phyloP scores from a whole-genome alignment of 768 basidiomycete genomes.

The Boletales sp. region DNA sequence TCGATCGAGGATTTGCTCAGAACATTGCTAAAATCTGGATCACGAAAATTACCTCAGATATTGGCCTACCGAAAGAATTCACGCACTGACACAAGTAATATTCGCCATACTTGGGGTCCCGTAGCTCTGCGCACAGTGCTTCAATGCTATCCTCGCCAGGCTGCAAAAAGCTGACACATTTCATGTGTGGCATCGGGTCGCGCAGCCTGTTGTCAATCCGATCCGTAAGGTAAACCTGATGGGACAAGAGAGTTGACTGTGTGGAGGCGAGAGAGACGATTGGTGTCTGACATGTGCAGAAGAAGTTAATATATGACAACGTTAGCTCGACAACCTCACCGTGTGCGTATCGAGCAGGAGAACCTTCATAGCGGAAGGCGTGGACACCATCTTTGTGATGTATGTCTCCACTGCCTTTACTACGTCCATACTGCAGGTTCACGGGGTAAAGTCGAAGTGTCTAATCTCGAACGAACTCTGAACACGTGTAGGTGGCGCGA shows the following conservation, averaged over 20 bases:
- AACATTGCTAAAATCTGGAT: slow-evolving; percentile 90
- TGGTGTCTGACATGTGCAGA: slow-evolving; percentile 62
- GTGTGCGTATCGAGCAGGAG: slow-evolving; percentile 93
- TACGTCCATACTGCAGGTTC: slow-evolving; percentile 69
- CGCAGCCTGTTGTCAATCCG: slow-evolving; percentile 91
- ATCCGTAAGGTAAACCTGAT: slow-evolving; percentile 98
- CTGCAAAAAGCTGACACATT: slow-evolving; percentile 92
- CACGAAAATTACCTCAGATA: slow-evolving; percentile 14
- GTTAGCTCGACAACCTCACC: slow-evolving; percentile 41
- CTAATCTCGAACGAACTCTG: neutral
- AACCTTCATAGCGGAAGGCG: slow-evolving; percentile 90
- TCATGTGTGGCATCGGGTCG: slow-evolving; percentile 93
- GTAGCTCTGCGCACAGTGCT: slow-evolving; percentile 78
- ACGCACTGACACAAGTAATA: slow-evolving; percentile 99
- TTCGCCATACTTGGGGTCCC: slow-evolving; percentile 92
- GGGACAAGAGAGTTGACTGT: slow-evolving; percentile 87
- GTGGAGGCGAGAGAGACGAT: slow-evolving; percentile 94
- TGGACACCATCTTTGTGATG: slow-evolving; percentile 82
- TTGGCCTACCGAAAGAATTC: slow-evolving; percentile 38
- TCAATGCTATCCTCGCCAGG: slow-evolving; percentile 78
- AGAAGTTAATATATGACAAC: neutral
- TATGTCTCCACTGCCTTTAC: slow-evolving; percentile 95
- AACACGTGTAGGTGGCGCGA: neutral
- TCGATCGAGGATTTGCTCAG: slow-evolving; percentile 89
- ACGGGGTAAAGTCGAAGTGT: neutral